These are phyloP conservation scores for Dothidotthia symphoricarpi DNA, from an alignment of 2,329 filamentous ascomycete genomes.

Conservation along the genomic window DNA sequence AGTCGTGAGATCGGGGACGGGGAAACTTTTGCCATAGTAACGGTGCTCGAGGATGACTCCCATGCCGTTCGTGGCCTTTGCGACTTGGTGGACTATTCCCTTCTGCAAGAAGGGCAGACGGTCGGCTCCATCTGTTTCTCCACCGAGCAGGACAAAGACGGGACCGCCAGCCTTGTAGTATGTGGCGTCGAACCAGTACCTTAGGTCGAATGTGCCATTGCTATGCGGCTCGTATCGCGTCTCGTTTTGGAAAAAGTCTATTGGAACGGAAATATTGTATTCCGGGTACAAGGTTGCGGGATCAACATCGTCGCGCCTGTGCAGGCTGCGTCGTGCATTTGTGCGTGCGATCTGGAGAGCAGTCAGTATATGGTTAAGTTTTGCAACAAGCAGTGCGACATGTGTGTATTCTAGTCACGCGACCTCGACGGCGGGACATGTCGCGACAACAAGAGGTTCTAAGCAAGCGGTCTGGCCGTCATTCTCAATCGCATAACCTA, in stretches of 20 bases:
- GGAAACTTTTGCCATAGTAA: constrained; percentile 79
- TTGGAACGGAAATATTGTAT: constrained; percentile 55
- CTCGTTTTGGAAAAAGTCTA: constrained; percentile 85
- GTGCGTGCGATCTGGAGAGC: constrained; percentile 13
- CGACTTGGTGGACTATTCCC: constrained; percentile 70
- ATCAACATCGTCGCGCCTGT: constrained; percentile 35
- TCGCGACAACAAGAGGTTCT: constrained; percentile 1
- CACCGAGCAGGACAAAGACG: constrained; percentile 72
- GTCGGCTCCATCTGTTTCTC: constrained; percentile 64
- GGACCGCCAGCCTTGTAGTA: constrained; percentile 76
- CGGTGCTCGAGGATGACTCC: constrained; percentile 82
- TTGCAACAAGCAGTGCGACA: neutral
- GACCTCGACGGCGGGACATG: neutral
- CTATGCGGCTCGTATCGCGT: constrained; percentile 74
- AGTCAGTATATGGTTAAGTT: constrained; percentile 1
- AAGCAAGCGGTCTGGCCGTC: constrained; percentile 1
- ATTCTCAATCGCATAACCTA: constrained; percentile 7
- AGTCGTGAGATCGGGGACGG: constrained; percentile 63
- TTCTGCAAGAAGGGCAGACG: constrained; percentile 72
- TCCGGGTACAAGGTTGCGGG: constrained; percentile 46
- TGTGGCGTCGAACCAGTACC: constrained; percentile 80
- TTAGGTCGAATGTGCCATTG: constrained; percentile 64
- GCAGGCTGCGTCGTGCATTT: constrained; percentile 18
- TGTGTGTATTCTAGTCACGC: too few species aligned
- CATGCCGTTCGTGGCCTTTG: constrained; percentile 64